A percentile compares a stretch with the other conserved stretches of the same genome.
These are phyloP conservation scores for Isatis tinctoria DNA, from an alignment of 345 rosid genomes.

Conservation along the genomic window DNA sequence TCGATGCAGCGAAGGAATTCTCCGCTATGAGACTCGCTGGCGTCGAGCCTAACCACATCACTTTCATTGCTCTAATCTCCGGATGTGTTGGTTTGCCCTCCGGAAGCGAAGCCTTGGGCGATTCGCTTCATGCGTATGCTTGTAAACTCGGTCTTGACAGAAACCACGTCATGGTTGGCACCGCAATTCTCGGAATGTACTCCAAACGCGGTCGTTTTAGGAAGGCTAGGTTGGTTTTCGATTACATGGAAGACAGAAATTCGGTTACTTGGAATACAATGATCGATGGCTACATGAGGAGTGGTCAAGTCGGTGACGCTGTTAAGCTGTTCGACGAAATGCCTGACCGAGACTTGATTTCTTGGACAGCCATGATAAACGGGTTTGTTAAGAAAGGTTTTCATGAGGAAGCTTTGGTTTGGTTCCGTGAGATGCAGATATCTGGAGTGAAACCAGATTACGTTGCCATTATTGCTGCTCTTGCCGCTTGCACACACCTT, in stretches of 20 bases:
- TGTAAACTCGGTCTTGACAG: conserved; percentile 52
- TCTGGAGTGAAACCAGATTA: conserved; percentile 54
- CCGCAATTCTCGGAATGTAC: conserved; percentile 59
- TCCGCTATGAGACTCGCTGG: conserved; percentile 55
- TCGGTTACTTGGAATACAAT: conserved; percentile 70
- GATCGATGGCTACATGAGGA: conserved; percentile 61
- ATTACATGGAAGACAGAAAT: conserved; percentile 45
- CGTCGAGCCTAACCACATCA: conserved; percentile 61
- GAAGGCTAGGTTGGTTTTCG: conserved; percentile 54
- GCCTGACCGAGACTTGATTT: conserved; percentile 52
- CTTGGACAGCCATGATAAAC: conserved; percentile 77
- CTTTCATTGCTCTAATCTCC: conserved; percentile 51
- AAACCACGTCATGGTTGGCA: conserved; percentile 61
- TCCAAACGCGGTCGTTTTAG: conserved; percentile 42
- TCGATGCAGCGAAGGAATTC: conserved; percentile 48
- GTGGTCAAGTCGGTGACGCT: conserved; percentile 42
- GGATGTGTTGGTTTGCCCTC: conserved; percentile 45
- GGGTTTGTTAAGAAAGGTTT: conserved; percentile 56
- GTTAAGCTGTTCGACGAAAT: conserved; percentile 49
- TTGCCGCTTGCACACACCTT: conserved; percentile 57
- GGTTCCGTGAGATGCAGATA: conserved; percentile 63
- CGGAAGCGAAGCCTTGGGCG: conserved; percentile 36
- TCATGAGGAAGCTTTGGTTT: conserved; percentile 48
- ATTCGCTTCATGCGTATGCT: conserved; percentile 54
- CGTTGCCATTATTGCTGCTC: conserved; percentile 53